Conservation (phyloP, 257 asterid genomes). For the Nicotiana paniculata region DNA sequence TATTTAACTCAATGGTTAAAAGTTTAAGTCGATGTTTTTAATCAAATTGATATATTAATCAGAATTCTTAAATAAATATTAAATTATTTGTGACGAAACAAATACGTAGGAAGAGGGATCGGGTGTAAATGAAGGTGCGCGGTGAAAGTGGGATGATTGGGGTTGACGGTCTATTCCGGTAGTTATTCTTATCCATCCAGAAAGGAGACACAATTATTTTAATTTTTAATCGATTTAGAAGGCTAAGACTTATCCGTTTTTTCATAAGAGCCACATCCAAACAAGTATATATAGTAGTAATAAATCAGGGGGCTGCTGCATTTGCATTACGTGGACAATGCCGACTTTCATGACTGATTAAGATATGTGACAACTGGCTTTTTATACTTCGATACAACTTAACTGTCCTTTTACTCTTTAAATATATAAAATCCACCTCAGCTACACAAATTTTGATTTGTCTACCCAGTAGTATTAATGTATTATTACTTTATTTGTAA, state of each 20-base stretch:
- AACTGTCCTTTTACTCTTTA: background rate
- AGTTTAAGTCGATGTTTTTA: too few species aligned
- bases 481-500: too few species aligned
- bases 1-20: background rate
- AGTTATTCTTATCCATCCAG: background rate
- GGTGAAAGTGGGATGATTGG: background rate
- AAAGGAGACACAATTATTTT: background rate
- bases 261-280: background rate
- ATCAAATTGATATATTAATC: too few species aligned
- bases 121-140: background rate
- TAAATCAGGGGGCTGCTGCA: background rate
- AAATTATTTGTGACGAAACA: background rate
- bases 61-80: too few species aligned
- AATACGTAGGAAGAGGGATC: background rate
- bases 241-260: conserved; percentile 9
- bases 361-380: background rate
- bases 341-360: background rate
- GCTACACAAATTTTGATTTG: background rate
- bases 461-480: too few species aligned
- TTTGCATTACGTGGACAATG: background rate
- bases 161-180: background rate
- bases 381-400: background rate
- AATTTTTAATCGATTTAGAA: background rate
- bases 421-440: background rate
- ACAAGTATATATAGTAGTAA: background rate